Evolutionary conservation across 2,329 filamentous ascomycete species (phyloP), one percentile per base, ranked within the genome.

Genomic region (Tolypocladium tundrense): DNA sequence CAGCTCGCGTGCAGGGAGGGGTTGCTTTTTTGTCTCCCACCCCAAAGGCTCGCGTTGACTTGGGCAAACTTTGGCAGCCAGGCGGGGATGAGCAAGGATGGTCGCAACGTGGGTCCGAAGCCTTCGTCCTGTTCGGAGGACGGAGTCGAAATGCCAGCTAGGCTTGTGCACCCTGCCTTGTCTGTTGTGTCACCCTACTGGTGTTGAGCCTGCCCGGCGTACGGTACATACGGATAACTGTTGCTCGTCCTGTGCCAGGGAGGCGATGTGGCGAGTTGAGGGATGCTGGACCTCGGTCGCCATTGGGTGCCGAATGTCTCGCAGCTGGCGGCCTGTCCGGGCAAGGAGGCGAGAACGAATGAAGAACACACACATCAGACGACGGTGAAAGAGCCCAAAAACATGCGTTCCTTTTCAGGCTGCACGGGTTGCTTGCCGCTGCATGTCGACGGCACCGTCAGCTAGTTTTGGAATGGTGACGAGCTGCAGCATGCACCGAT

Each of bases 1-100:
- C 60, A 66, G 60, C 63, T 67, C 65, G 56, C 60, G 39, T 56
- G 58, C 60, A 63, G 58, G 31, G 54, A 55, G 48, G 37, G 27
- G 53, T 66, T 63, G 55, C 57, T 62, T 63, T 60, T 65, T 50
- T 9, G 40, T 27, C 51, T 24, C 42, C 19, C 50, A 33, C 21
- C 42, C 54, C 56, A 14, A 37, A 37, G n/a, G 35, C n/a, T 58
- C 54, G 60, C 57, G 60, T 59, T 45, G n/a, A 13, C n/a, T 41
- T 27, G n/a, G 21, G 27, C 24, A 45, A 40, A 33, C 14, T 4
- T n/a, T 42, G 42, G 39, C 53, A 42, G 27, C 11, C 13, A 33
- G 43, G 19, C 16, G 4, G 27, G 48, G 19, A 31, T 21, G 4
- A 43, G 5, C 42, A 14, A n/a, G 37, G 8, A 21, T 31, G 39